These are phyloP conservation scores for Spatholobus suberectus DNA, from an alignment of 306 rosid genomes.

Conservation along the genomic window DNA sequence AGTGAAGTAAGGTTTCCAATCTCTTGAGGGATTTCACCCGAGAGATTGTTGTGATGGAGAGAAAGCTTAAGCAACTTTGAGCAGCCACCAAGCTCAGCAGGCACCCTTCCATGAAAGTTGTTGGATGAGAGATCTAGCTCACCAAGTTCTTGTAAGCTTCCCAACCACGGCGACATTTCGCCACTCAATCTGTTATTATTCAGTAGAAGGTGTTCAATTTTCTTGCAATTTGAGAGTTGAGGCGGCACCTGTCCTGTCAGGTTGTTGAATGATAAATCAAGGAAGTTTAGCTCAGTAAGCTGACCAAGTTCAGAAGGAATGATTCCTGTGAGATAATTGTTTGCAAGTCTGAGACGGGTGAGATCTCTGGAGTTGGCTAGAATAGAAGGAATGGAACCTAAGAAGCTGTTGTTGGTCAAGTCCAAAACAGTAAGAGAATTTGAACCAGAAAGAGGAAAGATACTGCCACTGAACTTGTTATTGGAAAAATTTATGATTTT, in stretches of 20 bases:
- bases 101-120: slow-evolving; percentile 63
- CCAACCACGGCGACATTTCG: slow-evolving; percentile 56
- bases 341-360: slow-evolving; percentile 74
- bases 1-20: slow-evolving; percentile 68
- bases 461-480: slow-evolving; percentile 67
- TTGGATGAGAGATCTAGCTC: slow-evolving; percentile 80
- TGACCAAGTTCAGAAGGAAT: slow-evolving; percentile 57
- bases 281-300: slow-evolving; percentile 60
- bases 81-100: slow-evolving; percentile 65
- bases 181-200: slow-evolving; percentile 58
- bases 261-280: slow-evolving; percentile 72
- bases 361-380: slow-evolving; percentile 58
- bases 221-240: slow-evolving; percentile 55
- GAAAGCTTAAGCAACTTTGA: slow-evolving; percentile 65
- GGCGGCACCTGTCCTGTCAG: slow-evolving; percentile 53
- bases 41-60: slow-evolving; percentile 64
- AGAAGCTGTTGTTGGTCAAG: slow-evolving; percentile 85
- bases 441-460: slow-evolving; percentile 70
- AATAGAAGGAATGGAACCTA: slow-evolving; percentile 65
- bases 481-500: slow-evolving; percentile 77
- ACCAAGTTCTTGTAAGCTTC: slow-evolving; percentile 60
- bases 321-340: slow-evolving; percentile 63
- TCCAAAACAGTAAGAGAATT: slow-evolving; percentile 65
- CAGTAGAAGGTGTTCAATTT: slow-evolving; percentile 70
- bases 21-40: slow-evolving; percentile 58